A percentile compares a stretch with the other conserved stretches of the same genome.
Conservation (phyloP, 768 basidiomycete species). For the Leccinum uliginosum region DNA sequence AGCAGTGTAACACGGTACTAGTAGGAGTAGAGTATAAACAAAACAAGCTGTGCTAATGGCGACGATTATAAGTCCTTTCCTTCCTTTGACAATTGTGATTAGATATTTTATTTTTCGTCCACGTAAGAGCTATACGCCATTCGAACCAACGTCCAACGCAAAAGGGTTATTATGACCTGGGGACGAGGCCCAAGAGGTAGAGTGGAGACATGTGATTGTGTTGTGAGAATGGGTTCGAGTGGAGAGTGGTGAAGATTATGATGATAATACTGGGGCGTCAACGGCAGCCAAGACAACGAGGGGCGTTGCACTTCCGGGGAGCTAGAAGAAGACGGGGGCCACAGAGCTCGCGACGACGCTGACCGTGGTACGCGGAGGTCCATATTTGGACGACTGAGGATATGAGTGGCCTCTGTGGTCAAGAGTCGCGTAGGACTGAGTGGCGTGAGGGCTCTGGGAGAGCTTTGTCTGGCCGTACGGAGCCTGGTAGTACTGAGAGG, state of each 20-base stretch:
- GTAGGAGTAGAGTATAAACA: conserved; percentile 1
- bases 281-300: neutral
- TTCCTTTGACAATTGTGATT: conserved; percentile 18
- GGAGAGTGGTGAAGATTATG: neutral
- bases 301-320: neutral
- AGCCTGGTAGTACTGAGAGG: conserved; percentile 11
- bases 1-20: neutral
- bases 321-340: conserved; percentile 59
- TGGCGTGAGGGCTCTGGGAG: conserved; percentile 4
- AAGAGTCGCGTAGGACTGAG: conserved; percentile 19
- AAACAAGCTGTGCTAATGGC: conserved; percentile 4
- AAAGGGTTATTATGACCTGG: conserved; percentile 7
- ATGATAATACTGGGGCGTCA: conserved; percentile 1
- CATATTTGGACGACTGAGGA: conserved; percentile 23
- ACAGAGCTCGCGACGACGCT: conserved; percentile 46
- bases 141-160: conserved; percentile 3
- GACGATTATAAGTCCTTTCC: conserved; percentile 16
- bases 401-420: conserved; percentile 20
- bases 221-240: neutral
- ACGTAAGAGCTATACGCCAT: neutral
- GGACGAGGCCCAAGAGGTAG: conserved; percentile 1
- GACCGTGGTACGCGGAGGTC: conserved; percentile 34
- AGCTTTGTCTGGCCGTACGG: conserved; percentile 21
- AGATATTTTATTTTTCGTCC: conserved; percentile 7
- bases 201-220: neutral